These are phyloP conservation scores for Strigomonas culicis DNA, from an alignment of 208 protist genomes.

Conservation along the genomic window DNA sequence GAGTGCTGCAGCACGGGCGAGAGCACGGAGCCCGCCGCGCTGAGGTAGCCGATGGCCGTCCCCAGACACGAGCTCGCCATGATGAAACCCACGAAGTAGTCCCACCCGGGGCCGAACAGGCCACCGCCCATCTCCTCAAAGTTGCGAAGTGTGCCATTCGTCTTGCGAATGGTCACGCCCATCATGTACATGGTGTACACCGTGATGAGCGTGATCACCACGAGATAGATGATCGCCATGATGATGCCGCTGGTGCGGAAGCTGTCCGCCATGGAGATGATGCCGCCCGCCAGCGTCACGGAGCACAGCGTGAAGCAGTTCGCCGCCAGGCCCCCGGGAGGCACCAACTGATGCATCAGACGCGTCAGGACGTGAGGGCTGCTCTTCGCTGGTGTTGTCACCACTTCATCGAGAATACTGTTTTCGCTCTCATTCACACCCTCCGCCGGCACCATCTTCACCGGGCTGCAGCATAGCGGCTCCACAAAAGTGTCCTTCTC, in stretches of 20 bases:
- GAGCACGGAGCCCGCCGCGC: slow-evolving; percentile 41
- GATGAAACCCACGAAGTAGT: slow-evolving; percentile 46
- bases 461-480: no score
- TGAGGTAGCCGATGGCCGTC: slow-evolving; percentile 46
- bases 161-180: slow-evolving; percentile 29
- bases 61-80: slow-evolving; percentile 41
- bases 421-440: no score
- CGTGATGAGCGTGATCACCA: slow-evolving; percentile 10
- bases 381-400: no score
- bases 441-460: no score
- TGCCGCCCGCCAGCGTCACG: slow-evolving; percentile 55
- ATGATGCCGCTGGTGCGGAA: slow-evolving; percentile 51
- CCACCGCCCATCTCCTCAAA: slow-evolving; percentile 38
- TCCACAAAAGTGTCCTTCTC: no score
- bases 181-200: slow-evolving; percentile 49
- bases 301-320: slow-evolving; percentile 53
- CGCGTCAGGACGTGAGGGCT: no score
- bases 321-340: slow-evolving; percentile 39
- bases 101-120: slow-evolving; percentile 31
- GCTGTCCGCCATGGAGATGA: slow-evolving; percentile 51
- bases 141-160: slow-evolving; percentile 14
- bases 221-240: slow-evolving; percentile 48
- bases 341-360: slow-evolving; percentile 16
- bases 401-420: no score
- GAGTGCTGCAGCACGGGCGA: slow-evolving; percentile 24